Evolutionary conservation across 2,329 filamentous ascomycete species (phyloP), one percentile per base, ranked within the genome.

Genomic region (Furcasterigmium sp.): DNA sequence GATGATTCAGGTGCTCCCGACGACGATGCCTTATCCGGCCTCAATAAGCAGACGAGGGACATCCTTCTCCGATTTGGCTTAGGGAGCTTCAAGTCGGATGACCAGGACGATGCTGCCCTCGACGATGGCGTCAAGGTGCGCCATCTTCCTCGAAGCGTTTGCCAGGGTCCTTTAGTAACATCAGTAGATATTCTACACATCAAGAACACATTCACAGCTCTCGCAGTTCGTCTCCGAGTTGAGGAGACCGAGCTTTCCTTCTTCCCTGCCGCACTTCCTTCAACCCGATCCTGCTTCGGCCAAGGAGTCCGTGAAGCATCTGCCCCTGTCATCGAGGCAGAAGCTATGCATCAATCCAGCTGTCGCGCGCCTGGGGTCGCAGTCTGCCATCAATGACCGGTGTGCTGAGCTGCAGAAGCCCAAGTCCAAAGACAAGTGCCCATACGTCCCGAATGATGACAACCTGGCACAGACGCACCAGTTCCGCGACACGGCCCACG

Each of bases 321-420:
- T 96, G 0, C 84, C 90, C 0, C 66, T 96, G 2, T 91, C 90
- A 0, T 95, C 91, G 0, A 79, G 91, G 5, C 93, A 94, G 58
- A 87, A 89, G 46, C 73, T 84, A 8, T 98, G 93, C 63, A 95
- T 98, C 64, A 96, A 98, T 53, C 78, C 85, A 0, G 78, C 83
- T 23, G 91, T 98, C 2, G 74, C 77, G 19, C 80, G 78, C 11
- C 77, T 97, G 2, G 75, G 77, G 34, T 78, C 79, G 0, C 71
- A 85, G 1, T 83, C 86, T 1, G 88, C 89, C 6, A 95, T 98
- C 65, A 98, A 97, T 56, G 93, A 98, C 59, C 78, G 84, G 11
- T 98, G 93, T 56, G 72, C 91, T 7, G 93, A 98, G 56, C 69
- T 98, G 19, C 93, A 98, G 58, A 85, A 95, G 59, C 69, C 86